Percentiles rank a stretch among this genome's conserved stretches.
Conservation (phyloP, 176 grass and related monocot species). For the Melocanna baccifera region DNA sequence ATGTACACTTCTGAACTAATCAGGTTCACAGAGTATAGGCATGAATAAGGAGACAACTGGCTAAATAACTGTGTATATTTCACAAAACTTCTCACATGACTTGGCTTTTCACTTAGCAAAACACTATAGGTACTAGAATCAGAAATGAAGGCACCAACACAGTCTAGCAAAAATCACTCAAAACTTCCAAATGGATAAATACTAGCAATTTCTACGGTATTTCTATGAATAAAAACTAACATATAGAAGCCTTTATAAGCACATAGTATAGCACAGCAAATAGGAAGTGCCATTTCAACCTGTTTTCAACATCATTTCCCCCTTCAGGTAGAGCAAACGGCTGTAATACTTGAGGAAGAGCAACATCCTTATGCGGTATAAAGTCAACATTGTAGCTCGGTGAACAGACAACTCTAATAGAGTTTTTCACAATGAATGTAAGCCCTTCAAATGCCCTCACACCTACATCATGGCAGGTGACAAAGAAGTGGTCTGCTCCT, state of each 20-base stretch:
- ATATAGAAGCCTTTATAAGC: neutral
- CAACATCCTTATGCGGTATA: conserved; percentile 83
- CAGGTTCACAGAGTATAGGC: neutral
- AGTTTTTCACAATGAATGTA: conserved; percentile 73
- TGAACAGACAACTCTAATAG: conserved; percentile 89
- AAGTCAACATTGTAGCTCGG: conserved; percentile 88
- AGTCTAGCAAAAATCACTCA: neutral
- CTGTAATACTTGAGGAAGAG: conserved; percentile 91
- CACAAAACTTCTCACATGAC: neutral
- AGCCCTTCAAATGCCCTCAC: conserved; percentile 95
- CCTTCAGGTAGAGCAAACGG: conserved; percentile 91
- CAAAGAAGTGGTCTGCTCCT: conserved; percentile 88
- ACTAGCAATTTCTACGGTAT: neutral
- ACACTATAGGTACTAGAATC: neutral
- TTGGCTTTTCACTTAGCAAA: neutral
- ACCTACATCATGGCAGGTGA: conserved; percentile 95
- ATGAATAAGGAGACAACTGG: neutral
- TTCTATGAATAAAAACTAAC: neutral
- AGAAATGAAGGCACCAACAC: neutral
- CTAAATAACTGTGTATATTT: neutral
- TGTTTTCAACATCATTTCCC: conserved; percentile 91
- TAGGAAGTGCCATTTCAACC: conserved; percentile 43
- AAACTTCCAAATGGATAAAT: neutral
- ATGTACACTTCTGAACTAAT: conserved; percentile 9
- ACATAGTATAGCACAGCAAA: conserved; percentile 5